Evolutionary conservation across 495 filamentous ascomycete species (phyloP).

Genomic region (Melanomma pulvis-pyrius): DNA sequence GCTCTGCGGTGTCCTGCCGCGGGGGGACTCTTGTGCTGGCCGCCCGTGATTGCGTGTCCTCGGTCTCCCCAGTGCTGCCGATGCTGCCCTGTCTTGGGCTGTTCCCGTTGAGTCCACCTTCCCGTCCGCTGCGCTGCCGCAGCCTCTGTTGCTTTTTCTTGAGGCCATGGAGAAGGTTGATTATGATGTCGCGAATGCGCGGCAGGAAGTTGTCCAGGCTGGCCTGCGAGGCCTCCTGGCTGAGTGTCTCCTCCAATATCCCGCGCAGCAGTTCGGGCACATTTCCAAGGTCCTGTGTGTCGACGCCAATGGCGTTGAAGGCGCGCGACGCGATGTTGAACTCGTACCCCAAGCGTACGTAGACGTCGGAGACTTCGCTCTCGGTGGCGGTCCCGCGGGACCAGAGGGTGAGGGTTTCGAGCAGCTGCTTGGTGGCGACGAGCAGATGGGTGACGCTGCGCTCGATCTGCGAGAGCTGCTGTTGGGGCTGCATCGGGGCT

Average conservation of each 20-base stretch:
- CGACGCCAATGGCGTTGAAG: constrained; percentile 93
- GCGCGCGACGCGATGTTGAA: constrained; percentile 98
- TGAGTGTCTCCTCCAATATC: constrained; percentile 93
- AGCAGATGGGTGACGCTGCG: constrained; percentile 97
- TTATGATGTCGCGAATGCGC: constrained; percentile 95
- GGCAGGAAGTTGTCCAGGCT: constrained; percentile 92
- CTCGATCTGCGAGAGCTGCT: constrained; percentile 89
- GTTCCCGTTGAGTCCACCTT: constrained; percentile 49
- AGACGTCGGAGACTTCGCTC: constrained; percentile 94
- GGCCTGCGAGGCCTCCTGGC: constrained; percentile 90
- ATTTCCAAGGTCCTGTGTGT: constrained; percentile 88
- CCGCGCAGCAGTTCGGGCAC: constrained; percentile 87
- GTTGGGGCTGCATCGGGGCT: constrained; percentile 56
- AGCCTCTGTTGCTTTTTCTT: constrained; percentile 95
- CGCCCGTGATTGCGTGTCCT: constrained; percentile 54
- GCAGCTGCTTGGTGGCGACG: constrained; percentile 94
- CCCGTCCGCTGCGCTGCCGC: constrained; percentile 75
- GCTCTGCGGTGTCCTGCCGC: constrained; percentile 54
- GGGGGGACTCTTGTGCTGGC: constrained; percentile 44
- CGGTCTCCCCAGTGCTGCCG: constrained; percentile 62
- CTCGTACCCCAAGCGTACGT: constrained; percentile 94
- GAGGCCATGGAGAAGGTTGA: constrained; percentile 90
- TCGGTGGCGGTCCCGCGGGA: constrained; percentile 89
- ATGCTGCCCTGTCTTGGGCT: constrained; percentile 65
- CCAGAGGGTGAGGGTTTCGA: constrained; percentile 97